A percentile compares a stretch with the other conserved stretches of the same genome.
phyloP scores from a whole-genome alignment of 2,329 filamentous ascomycete genomes.

The Eutypa lata region DNA sequence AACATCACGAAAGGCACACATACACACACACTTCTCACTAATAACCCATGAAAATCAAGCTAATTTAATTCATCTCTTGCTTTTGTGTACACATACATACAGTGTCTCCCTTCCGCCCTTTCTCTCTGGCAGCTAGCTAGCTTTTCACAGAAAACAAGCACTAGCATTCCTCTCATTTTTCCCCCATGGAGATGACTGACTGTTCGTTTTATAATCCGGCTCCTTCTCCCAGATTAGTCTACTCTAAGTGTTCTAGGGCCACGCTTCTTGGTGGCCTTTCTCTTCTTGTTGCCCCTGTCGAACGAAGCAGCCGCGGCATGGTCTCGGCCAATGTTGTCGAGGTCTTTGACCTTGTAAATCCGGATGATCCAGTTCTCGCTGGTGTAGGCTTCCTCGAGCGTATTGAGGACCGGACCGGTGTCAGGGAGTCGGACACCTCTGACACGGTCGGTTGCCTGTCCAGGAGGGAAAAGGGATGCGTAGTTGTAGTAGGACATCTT shows the following conservation, averaged over 20 bases:
- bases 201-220: not conserved
- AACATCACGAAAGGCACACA: too few relatives aligned
- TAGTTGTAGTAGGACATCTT: conserved; percentile 99
- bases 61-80: not conserved
- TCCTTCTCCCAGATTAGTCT: conserved; percentile 50
- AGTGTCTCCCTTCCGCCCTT: not conserved
- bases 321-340: conserved; percentile 92
- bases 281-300: conserved; percentile 79
- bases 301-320: conserved; percentile 69
- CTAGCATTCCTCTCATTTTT: not conserved
- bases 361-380: conserved; percentile 99
- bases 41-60: not conserved
- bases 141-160: not conserved
- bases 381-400: conserved; percentile 93
- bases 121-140: not conserved
- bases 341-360: conserved; percentile 99
- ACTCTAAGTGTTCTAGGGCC: conserved; percentile 70
- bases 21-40: too few relatives aligned
- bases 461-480: conserved; percentile 83
- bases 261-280: conserved; percentile 69
- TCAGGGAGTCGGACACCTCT: conserved; percentile 78
- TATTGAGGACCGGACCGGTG: conserved; percentile 79
- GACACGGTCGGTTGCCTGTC: conserved; percentile 87
- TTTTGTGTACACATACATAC: not conserved
- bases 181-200: not conserved